These are phyloP conservation scores for Piedraia hortae DNA, from an alignment of 2,329 filamentous ascomycete species.

Conservation along the genomic window DNA sequence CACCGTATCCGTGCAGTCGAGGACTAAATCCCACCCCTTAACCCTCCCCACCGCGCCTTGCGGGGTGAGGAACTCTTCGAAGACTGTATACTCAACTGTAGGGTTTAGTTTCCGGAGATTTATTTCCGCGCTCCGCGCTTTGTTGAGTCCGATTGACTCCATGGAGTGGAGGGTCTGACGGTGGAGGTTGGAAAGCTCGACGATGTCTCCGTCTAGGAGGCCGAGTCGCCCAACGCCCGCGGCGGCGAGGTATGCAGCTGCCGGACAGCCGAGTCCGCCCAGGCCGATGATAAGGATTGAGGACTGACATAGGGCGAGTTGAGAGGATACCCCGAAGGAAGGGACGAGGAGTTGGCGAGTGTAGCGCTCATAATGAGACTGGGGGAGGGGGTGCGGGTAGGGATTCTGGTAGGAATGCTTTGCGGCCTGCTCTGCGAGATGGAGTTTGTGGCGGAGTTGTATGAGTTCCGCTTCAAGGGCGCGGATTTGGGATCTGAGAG, in stretches of 20 bases:
- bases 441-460: no score
- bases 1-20: conserved; percentile 90
- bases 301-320: conserved; percentile 41
- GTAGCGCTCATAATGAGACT: conserved; percentile 73
- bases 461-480: no score
- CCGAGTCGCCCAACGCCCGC: conserved; percentile 66
- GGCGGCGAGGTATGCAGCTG: conserved; percentile 73
- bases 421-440: no score
- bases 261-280: conserved; percentile 75
- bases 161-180: conserved; percentile 65
- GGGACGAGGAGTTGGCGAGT: conserved; percentile 77
- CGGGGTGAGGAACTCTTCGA: conserved; percentile 37
- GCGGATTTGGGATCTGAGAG: no score
- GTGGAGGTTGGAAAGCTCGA: conserved; percentile 78
- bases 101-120: conserved; percentile 40
- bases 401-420: no score
- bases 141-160: conserved; percentile 40
- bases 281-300: conserved; percentile 60
- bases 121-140: conserved; percentile 43
- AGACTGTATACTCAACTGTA: conserved; percentile 32
- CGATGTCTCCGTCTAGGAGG: conserved; percentile 61
- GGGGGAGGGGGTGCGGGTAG: no score
- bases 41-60: conserved; percentile 41
- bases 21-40: conserved; percentile 46
- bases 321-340: conserved; percentile 50